Base-by-base conservation (phyloP, 1,284 basidiomycete genomes). In the Sphaerobolus stellatus region DNA sequence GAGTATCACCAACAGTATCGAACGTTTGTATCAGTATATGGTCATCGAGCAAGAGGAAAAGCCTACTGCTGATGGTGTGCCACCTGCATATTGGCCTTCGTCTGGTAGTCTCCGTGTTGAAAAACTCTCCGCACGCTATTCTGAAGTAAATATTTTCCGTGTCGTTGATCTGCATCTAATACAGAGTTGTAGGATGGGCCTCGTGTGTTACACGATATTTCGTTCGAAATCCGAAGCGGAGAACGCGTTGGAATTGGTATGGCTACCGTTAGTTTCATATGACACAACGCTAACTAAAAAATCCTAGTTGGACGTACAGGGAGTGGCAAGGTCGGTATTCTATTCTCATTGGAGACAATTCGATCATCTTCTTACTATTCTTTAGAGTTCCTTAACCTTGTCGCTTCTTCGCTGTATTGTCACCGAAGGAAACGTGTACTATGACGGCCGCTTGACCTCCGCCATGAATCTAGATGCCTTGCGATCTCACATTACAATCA, bases 301-400 rank as follows among this genome's bases (percentile, higher is more conserved):
- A n/a, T 9, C 31, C 14, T 52, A 82, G 83, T 86, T 18, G 88
- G 88, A 22, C 75, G 88, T 30, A 90, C 88, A 0, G 89, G 88
- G 14, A 85, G 82, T 59, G 88, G 88, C 48, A 90, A 91, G 73
- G 80, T 79, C 53, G 24, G 50, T 13, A 36, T n/a, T 45, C 3
- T 58, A 22, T 41, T 45, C 16, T 11, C n/a, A 18, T 7, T 56
- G 18, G 14, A 25, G 22, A 22, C 13, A 50, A 14, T 43, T 20
- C 47, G 29, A 18, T 31, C 7, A 50, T 31, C 28, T 38, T 40
- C 16, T n/a, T 34, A 29, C 58, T 29, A 14, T 18, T 16, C 30
- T 25, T 9, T 43, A 76, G 72, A 78, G 75, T 40, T 79, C 75
- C 5, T 58, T 79, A 41, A 71, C 71, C 4, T 59, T 75, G 25